Conservation (phyloP, 129 eudicot species). For the Gnaphalium uliginosum region DNA sequence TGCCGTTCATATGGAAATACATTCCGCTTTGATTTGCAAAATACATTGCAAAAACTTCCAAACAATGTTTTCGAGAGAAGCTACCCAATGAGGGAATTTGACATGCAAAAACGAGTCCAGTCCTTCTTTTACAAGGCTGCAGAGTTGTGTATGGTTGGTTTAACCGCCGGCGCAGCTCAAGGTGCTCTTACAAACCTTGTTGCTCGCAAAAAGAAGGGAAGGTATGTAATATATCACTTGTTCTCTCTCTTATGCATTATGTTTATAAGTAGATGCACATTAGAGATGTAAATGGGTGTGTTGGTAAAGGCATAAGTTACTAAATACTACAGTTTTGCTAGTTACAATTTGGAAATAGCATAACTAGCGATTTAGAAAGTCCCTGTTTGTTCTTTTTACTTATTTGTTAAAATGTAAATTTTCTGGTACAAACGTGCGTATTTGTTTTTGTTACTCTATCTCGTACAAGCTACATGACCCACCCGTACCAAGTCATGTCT, state of each 20-base stretch:
- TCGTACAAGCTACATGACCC: too few species aligned
- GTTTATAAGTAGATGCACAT: neutral
- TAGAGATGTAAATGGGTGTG: too few species aligned
- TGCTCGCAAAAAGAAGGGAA: constrained; percentile 74
- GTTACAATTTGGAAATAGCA: neutral
- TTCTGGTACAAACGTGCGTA: too few species aligned
- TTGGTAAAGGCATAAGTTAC: too few species aligned
- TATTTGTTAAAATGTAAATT: too few species aligned
- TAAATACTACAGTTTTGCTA: neutral
- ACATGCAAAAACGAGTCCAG: constrained; percentile 80
- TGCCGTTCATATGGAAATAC: constrained; percentile 97
- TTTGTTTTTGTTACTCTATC: too few species aligned
- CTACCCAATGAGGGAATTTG: constrained; percentile 87
- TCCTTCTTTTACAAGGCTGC: constrained; percentile 96
- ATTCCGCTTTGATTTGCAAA: constrained; percentile 85
- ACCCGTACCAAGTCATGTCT: too few species aligned
- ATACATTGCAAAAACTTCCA: constrained; percentile 91
- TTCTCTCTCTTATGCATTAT: neutral
- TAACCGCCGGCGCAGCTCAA: constrained; percentile 85
- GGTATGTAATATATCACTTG: constrained; percentile 38
- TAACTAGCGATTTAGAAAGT: neutral
- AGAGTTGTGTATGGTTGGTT: constrained; percentile 88
- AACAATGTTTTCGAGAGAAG: constrained; percentile 87
- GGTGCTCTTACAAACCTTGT: constrained; percentile 75
- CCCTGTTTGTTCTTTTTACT: too few species aligned